Conservation (phyloP, 106 monocot genomes). For the Amphibolis antarctica region DNA sequence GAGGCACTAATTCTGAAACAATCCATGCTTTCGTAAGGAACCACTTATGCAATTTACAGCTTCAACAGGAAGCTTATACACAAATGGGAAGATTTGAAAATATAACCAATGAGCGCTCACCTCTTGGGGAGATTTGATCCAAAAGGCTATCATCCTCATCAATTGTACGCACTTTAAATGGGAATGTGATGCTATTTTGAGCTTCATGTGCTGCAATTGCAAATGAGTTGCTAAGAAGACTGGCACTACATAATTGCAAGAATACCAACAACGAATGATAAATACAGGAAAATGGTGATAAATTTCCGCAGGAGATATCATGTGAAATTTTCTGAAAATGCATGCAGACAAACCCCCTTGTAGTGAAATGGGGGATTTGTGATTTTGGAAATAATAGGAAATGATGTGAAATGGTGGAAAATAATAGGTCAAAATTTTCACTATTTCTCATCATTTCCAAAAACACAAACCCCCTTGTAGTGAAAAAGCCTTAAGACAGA, state of each 20-base stretch:
- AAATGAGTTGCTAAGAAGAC: neutral
- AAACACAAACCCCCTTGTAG: too few relatives aligned
- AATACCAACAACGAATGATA: neutral
- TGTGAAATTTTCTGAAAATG: neutral
- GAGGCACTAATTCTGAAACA: constrained; percentile 72
- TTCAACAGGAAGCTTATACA: neutral
- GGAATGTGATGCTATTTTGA: constrained; percentile 14
- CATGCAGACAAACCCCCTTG: too few relatives aligned
- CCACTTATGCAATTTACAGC: too few relatives aligned
- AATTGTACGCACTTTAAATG: constrained; percentile 55
- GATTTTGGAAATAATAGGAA: too few relatives aligned
- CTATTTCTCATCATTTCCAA: too few relatives aligned
- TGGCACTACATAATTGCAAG: neutral
- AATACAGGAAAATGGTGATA: neutral
- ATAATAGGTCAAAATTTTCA: too few relatives aligned
- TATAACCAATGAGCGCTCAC: too few relatives aligned
- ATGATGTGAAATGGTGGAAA: too few relatives aligned
- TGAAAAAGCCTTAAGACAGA: too few relatives aligned
- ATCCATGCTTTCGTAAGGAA: neutral
- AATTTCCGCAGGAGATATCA: neutral
- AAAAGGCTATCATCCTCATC: constrained; percentile 41
- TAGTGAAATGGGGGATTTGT: too few relatives aligned
- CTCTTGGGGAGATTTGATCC: constrained; percentile 36
- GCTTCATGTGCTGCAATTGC: constrained; percentile 52
- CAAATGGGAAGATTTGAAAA: too few relatives aligned